Evolutionary conservation across 164 flowering plant species (phyloP).

Genomic region (Cinnamomum micranthum): DNA sequence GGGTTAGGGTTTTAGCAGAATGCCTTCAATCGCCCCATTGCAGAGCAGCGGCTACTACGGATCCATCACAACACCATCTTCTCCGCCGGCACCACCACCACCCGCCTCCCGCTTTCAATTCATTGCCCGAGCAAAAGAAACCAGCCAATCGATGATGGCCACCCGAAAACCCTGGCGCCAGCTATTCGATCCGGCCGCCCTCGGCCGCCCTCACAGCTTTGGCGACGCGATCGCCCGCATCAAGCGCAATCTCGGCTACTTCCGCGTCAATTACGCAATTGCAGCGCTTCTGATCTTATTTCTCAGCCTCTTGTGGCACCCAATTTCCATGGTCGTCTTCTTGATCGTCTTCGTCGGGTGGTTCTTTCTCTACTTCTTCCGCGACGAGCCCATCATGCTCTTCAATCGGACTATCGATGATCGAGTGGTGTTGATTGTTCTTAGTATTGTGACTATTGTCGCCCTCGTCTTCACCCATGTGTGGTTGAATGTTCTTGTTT

Average conservation of each 20-base stretch:
- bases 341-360: slow-evolving; percentile 42
- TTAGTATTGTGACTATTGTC: slow-evolving; percentile 35
- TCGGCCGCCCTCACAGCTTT: slow-evolving; percentile 44
- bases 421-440: slow-evolving; percentile 30
- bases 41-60: slow-evolving; percentile 5
- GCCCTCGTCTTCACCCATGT: slow-evolving; percentile 43
- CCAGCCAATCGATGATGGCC: slow-evolving; percentile 18
- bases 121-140: slow-evolving; percentile 17
- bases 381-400: slow-evolving; percentile 45
- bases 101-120: slow-evolving; percentile 13
- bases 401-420: slow-evolving; percentile 40
- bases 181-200: slow-evolving; percentile 33
- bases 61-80: neutral
- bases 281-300: slow-evolving; percentile 38
- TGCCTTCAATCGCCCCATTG: slow-evolving; percentile 1
- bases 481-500: slow-evolving; percentile 43
- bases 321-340: slow-evolving; percentile 53
- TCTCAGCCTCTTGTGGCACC: slow-evolving; percentile 56
- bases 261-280: slow-evolving; percentile 56
- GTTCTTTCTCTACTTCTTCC: slow-evolving; percentile 54
- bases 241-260: slow-evolving; percentile 43
- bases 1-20: neutral
- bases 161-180: slow-evolving; percentile 52
- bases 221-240: slow-evolving; percentile 50
- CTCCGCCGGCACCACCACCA: neutral